A percentile compares a stretch with the other conserved stretches of the same genome.
These are phyloP conservation scores for Leccinellum rugosiceps DNA, from an alignment of 768 basidiomycete species.

Conservation along the genomic window DNA sequence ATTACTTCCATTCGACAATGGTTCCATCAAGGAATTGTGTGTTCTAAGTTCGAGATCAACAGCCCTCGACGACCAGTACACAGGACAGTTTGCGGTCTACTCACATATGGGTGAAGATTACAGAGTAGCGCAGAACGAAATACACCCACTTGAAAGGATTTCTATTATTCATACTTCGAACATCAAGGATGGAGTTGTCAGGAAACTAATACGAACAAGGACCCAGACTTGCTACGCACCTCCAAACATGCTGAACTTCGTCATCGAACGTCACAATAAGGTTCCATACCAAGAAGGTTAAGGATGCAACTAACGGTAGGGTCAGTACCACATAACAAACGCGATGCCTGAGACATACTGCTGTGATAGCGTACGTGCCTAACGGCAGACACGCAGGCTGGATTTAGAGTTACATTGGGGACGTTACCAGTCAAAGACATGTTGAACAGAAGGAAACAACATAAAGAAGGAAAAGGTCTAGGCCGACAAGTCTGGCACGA, in stretches of 20 bases:
- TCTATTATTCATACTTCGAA: conserved; percentile 21
- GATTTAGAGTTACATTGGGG: neutral
- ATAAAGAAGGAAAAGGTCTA: neutral
- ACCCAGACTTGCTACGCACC: neutral
- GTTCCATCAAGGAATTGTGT: conserved; percentile 13
- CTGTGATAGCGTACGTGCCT: conserved; percentile 12
- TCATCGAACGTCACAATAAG: conserved; percentile 13
- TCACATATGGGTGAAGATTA: conserved; percentile 20
- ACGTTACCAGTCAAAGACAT: neutral
- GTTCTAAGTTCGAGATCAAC: conserved; percentile 1
- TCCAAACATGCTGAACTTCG: conserved; percentile 21
- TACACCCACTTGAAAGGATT: conserved; percentile 30
- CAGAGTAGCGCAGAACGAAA: conserved; percentile 26
- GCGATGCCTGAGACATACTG: neutral
- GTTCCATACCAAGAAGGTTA: conserved; percentile 14
- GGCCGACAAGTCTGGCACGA: neutral
- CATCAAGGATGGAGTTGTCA: neutral
- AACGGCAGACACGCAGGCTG: neutral
- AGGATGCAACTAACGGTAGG: conserved; percentile 5
- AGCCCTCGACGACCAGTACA: neutral
- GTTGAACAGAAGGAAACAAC: neutral
- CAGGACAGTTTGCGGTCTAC: neutral
- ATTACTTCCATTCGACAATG: conserved; percentile 12
- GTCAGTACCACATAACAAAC: conserved; percentile 1
- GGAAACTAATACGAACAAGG: neutral